These are phyloP conservation scores for Yamadazyma mexicana DNA, from an alignment of 1,139 yeast species.

Conservation along the genomic window DNA sequence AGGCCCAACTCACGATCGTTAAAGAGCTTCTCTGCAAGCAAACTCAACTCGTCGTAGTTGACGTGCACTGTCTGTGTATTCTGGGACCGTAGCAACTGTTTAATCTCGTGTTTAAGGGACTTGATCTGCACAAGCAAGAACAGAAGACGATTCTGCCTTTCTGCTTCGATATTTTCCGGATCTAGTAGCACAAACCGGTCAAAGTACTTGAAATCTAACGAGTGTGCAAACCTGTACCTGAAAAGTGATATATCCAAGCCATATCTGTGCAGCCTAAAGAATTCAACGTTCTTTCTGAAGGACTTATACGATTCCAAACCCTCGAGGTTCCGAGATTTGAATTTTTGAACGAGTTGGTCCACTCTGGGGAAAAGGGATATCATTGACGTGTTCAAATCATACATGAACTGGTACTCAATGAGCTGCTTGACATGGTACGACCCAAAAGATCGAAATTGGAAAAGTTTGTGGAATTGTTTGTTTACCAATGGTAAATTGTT, in stretches of 20 bases:
- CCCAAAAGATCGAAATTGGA: constrained; percentile 18
- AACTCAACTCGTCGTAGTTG: constrained; percentile 14
- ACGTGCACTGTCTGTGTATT: constrained; percentile 2
- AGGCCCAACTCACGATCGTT: constrained; percentile 4
- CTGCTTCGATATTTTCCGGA: constrained; percentile 10
- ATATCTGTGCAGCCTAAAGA: constrained; percentile 9
- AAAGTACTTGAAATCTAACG: constrained; percentile 10
- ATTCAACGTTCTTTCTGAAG: constrained; percentile 1
- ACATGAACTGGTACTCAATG: constrained; percentile 18
- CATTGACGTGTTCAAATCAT: constrained; percentile 22
- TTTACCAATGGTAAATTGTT: constrained; percentile 27
- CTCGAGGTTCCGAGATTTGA: constrained; percentile 3
- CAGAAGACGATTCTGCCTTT: constrained; percentile 13
- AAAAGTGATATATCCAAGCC: constrained; percentile 18
- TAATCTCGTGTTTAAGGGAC: constrained; percentile 10
- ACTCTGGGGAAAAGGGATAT: constrained; percentile 5
- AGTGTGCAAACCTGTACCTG: constrained; percentile 14
- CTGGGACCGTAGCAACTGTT: background rate
- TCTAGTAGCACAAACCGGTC: constrained; percentile 9
- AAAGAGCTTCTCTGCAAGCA: constrained; percentile 14
- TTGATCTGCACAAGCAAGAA: constrained; percentile 12
- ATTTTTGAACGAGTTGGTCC: constrained; percentile 4
- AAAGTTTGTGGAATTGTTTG: constrained; percentile 21
- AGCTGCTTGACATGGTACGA: constrained; percentile 12
- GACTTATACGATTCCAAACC: background rate